Evolutionary conservation across 495 filamentous ascomycete species (phyloP), one percentile per base, ranked within the genome.

Genomic region (Tricharina praecox): DNA sequence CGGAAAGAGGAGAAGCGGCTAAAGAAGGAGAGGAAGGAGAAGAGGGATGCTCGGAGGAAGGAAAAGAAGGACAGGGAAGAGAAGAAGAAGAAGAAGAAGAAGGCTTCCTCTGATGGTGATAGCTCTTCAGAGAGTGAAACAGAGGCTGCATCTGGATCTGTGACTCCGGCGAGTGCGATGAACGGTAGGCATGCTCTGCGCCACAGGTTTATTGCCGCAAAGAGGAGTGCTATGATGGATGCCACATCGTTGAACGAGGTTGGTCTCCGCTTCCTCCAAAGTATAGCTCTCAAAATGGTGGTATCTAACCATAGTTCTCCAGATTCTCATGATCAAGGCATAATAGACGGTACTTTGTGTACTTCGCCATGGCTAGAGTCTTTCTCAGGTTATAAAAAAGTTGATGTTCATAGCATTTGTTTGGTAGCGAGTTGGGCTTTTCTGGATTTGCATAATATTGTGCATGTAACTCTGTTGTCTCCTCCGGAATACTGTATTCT

Each of bases 281-380:
- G 10, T 20, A 48, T 44, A 23, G 4, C 20, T 20, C 3, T 1
- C 23, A 26, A 42, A 24, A 44, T 50, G n/a, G n/a, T n/a, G n/a
- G 23, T 50, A 11, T 50, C 44, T 34, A 38, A 20, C 45, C 11
- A 15, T 8, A 26, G 8, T 20, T 36, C 16, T 38, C 28, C 30
- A 60, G 58, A 60, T 60, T 53, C 51, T 60, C 16, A 60, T 60
- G 58, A 53, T 60, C 3, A 60, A 60, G 28, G 50, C 57, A 23
- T 60, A 52, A 51, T 40, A n/a, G n/a, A n/a, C n/a, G n/a, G n/a
- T n/a, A n/a, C n/a, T n/a, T n/a, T n/a, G n/a, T n/a, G n/a, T n/a
- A n/a, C n/a, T n/a, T n/a, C n/a, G n/a, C n/a, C n/a, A n/a, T n/a
- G n/a, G n/a, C n/a, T n/a, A n/a, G n/a, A n/a, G n/a, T n/a, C n/a